A percentile compares a stretch with the other conserved stretches of the same genome.
These are phyloP conservation scores for Rhizopus delemar DNA, from an alignment of 371 early-diverging fungal genomes.

Conservation along the genomic window DNA sequence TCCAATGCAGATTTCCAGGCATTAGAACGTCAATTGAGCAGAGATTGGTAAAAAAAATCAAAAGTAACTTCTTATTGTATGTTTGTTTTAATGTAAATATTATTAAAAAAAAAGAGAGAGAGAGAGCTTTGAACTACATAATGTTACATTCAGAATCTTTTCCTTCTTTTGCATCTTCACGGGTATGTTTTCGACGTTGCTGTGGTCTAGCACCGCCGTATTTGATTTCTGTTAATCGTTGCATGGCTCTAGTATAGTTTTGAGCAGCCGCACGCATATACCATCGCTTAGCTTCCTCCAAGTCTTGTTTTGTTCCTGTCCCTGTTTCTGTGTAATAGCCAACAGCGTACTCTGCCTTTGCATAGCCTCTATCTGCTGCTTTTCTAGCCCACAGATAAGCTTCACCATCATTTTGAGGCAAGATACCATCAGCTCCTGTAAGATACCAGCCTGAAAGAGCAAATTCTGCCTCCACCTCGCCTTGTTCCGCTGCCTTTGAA, in stretches of 20 bases:
- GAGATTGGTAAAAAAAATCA: slow-evolving; percentile 21
- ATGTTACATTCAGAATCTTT: slow-evolving; percentile 48
- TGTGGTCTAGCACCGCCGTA: slow-evolving; percentile 52
- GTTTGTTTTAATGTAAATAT: background rate
- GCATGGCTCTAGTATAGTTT: slow-evolving; percentile 72
- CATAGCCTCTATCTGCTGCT: slow-evolving; percentile 80
- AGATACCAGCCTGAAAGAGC: slow-evolving; percentile 91
- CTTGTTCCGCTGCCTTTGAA: slow-evolving; percentile 87
- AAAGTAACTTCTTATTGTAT: background rate
- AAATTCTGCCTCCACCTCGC: slow-evolving; percentile 79
- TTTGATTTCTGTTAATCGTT: slow-evolving; percentile 74
- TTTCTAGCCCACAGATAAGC: slow-evolving; percentile 88
- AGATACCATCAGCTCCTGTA: slow-evolving; percentile 79
- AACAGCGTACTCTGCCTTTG: slow-evolving; percentile 89
- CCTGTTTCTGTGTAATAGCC: slow-evolving; percentile 85
- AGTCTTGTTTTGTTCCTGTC: slow-evolving; percentile 67
- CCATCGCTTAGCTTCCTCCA: slow-evolving; percentile 78
- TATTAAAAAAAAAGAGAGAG: slow-evolving; percentile 2
- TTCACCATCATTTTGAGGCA: slow-evolving; percentile 80
- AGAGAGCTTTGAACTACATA: slow-evolving; percentile 28
- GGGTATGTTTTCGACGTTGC: slow-evolving; percentile 37
- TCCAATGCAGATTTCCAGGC: slow-evolving; percentile 20
- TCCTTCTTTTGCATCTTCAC: slow-evolving; percentile 27
- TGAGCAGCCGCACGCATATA: slow-evolving; percentile 78
- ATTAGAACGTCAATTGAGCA: slow-evolving; percentile 30